Evolutionary conservation across 768 basidiomycete species (phyloP).

Genomic region (Psilocybe subaeruginosa): DNA sequence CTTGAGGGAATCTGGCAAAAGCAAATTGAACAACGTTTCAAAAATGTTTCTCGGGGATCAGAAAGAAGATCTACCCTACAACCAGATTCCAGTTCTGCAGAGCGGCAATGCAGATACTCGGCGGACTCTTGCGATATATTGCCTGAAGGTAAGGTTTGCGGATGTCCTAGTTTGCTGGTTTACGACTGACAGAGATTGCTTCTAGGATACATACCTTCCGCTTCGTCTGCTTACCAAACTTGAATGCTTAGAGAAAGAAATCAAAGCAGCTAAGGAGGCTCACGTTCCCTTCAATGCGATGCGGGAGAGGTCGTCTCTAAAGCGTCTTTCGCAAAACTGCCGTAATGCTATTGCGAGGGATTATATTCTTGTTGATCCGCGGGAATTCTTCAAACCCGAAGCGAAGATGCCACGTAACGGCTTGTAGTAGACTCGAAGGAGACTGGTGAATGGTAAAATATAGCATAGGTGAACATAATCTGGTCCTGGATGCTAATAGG

Average conservation of each 20-base stretch:
- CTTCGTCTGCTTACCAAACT: slow-evolving; percentile 90
- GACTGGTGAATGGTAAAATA: too few species aligned
- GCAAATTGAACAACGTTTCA: slow-evolving; percentile 92
- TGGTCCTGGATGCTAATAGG: too few species aligned
- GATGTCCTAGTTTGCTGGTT: not conserved
- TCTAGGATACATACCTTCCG: slow-evolving; percentile 91
- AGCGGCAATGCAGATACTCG: slow-evolving; percentile 89
- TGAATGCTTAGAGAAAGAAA: slow-evolving; percentile 73
- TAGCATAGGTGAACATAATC: too few species aligned
- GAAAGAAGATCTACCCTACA: slow-evolving; percentile 95
- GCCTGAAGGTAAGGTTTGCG: slow-evolving; percentile 70
- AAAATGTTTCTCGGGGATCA: slow-evolving; percentile 91
- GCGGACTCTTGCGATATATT: slow-evolving; percentile 89
- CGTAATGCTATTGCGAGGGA: not conserved
- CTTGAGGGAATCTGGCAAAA: slow-evolving; percentile 72
- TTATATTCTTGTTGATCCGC: not conserved
- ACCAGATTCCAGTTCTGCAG: slow-evolving; percentile 91
- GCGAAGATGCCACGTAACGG: too few species aligned
- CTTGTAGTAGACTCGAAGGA: too few species aligned
- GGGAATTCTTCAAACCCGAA: too few species aligned
- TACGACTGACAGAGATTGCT: not conserved
- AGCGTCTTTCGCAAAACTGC: not conserved
- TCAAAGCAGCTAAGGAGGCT: slow-evolving; percentile 18
- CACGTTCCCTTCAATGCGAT: slow-evolving; percentile 23
- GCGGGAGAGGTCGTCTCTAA: slow-evolving; percentile 15